Evolutionary conservation across 1,284 basidiomycete species (phyloP).

Genomic region (Amylostereum areolatum): DNA sequence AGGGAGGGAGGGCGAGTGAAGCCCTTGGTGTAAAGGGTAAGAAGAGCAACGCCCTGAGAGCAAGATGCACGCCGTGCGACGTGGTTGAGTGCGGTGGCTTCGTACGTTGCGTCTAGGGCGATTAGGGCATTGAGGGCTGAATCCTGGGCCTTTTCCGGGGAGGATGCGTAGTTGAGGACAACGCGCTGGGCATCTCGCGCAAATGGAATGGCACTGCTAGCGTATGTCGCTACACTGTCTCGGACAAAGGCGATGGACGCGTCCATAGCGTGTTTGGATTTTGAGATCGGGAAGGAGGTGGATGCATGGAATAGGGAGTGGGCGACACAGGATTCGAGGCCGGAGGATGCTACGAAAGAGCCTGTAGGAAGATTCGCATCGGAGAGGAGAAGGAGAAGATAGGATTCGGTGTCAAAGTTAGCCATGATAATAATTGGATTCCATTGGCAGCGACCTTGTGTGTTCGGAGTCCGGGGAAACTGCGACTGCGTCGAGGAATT

Average conservation of each 20-base stretch:
- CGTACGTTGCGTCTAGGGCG: constrained; percentile 73
- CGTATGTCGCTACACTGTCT: constrained; percentile 71
- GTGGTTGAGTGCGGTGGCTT: constrained; percentile 85
- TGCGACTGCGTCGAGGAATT: too few relatives aligned
- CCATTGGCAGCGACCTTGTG: too few relatives aligned
- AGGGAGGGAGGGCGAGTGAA: constrained; percentile 49
- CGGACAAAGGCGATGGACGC: constrained; percentile 57
- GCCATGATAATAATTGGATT: not conserved
- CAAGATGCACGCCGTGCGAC: constrained; percentile 83
- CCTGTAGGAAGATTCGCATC: constrained; percentile 86
- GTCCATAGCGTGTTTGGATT: constrained; percentile 24
- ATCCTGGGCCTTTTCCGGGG: constrained; percentile 5
- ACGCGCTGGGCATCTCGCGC: constrained; percentile 61
- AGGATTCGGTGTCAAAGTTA: constrained; percentile 39
- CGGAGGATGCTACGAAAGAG: constrained; percentile 88
- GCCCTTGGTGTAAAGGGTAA: constrained; percentile 84
- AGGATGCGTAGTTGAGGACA: constrained; percentile 16
- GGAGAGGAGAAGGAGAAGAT: constrained; percentile 67
- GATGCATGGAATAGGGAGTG: constrained; percentile 69
- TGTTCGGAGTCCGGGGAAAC: not conserved
- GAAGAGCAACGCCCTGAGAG: constrained; percentile 89
- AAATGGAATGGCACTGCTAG: constrained; percentile 70
- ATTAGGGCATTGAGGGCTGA: constrained; percentile 35
- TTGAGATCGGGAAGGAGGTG: constrained; percentile 23
- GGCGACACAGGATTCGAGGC: constrained; percentile 84